Evolutionary conservation across 176 grass and related monocot species (phyloP).

Genomic region (Eragrostis nindensis): DNA sequence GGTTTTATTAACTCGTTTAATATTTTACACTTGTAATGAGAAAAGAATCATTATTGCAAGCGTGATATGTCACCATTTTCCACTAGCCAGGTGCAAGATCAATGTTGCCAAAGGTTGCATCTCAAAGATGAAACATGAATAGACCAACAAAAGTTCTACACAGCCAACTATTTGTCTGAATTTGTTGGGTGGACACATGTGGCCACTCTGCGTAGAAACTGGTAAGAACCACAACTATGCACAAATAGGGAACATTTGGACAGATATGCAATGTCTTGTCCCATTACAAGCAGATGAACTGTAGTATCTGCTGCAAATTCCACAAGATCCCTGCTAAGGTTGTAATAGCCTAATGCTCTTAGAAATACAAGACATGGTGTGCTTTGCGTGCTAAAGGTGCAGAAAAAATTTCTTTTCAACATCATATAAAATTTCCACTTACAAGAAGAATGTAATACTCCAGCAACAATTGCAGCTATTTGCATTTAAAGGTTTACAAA

Average conservation of each 20-base stretch:
- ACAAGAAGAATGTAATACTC: conserved; percentile 5
- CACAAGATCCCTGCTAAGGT: not conserved
- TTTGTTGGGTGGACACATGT: not conserved
- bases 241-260: not conserved
- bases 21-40: not conserved
- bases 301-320: not conserved
- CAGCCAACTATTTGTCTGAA: not conserved
- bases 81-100: not conserved
- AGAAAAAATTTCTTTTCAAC: not conserved
- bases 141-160: not conserved
- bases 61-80: not conserved
- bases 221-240: not conserved
- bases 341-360: not conserved
- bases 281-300: not conserved
- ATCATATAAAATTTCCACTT: conserved; percentile 3
- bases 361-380: not conserved
- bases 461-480: not conserved
- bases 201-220: not conserved
- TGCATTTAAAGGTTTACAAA: conserved; percentile 1
- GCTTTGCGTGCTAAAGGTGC: not conserved
- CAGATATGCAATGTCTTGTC: not conserved
- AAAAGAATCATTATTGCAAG: not conserved
- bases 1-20: not conserved
- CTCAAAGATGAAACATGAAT: conserved; percentile 18
- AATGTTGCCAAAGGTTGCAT: conserved; percentile 1